Base-by-base conservation (phyloP, 495 filamentous ascomycete genomes). In the Tuber calosporum region DNA sequence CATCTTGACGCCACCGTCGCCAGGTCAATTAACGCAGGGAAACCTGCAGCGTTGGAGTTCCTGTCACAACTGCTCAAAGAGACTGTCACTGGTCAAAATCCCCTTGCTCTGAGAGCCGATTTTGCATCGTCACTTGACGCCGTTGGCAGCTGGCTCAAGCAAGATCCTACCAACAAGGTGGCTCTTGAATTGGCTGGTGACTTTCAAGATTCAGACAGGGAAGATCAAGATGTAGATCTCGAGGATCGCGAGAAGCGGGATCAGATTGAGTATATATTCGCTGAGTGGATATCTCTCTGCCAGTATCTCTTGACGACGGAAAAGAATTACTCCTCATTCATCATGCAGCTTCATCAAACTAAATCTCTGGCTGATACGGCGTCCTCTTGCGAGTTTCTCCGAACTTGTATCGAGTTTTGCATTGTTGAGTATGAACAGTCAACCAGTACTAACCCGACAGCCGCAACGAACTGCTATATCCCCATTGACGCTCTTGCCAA, bases 201-300 rank as follows among this genome's bases (percentile, higher is more conserved):
- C 78, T 84, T 97, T 66, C 87, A 88, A 68, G 79, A 75, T 22
- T 69, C 78, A 26, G 78, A 78, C 38, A 73, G 80, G 22, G 41
- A 85, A 85, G 72, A 88, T n/a, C 75, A 78, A 68, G 75, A 83
- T 67, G 80, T 85, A 53, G 86, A 84, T 73, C 86, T 88, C 69
- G 84, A 84, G 70, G 83, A 88, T 36, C 77, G 83, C 20, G 76
- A 78, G 66, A 89, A 89, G 78, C 87, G 88, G 66, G 90, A 94
- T 70, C 94, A 97, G 77, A 88, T 97, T 83, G 91, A 96, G 78
- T 98, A 98, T 80, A 86, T 96, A 62, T 97, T 99, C 81, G 91
- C 90, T 15, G 95, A 98, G 82, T 99, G 95, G 95, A 87, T 93
- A 72, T 88, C 90, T 53, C 86, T 98, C 22, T 93, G 89, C 84